Percentiles rank a stretch among this genome's conserved stretches.
Evolutionary conservation across 2,329 filamentous ascomycete species (phyloP).

Genomic region (Drechslera avenae): DNA sequence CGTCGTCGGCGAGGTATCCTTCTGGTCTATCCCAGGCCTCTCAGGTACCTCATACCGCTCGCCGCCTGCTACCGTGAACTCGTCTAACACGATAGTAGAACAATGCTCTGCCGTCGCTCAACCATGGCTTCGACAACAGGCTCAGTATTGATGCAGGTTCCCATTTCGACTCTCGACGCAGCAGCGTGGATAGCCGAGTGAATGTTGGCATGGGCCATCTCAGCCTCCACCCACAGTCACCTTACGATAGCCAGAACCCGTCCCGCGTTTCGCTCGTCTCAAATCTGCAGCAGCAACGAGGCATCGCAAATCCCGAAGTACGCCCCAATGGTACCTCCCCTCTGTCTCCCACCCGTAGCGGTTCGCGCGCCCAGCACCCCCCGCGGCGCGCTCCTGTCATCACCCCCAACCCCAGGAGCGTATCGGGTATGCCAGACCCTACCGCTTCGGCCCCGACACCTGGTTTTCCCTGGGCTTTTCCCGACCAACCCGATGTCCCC

Average conservation of each 20-base stretch:
- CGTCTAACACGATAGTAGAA: constrained; percentile 33
- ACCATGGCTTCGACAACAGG: constrained; percentile 57
- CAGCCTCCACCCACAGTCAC: constrained; percentile 68
- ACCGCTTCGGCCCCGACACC: constrained; percentile 78
- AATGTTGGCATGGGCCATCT: constrained; percentile 74
- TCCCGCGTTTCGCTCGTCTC: constrained; percentile 77
- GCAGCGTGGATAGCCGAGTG: constrained; percentile 80
- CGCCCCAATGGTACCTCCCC: constrained; percentile 53
- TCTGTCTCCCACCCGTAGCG: constrained; percentile 52
- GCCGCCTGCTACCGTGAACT: too few species aligned
- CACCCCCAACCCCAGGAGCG: constrained; percentile 67
- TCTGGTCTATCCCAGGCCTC: constrained; percentile 31
- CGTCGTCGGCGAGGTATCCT: constrained; percentile 46
- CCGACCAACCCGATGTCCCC: constrained; percentile 66
- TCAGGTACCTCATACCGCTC: constrained; percentile 34
- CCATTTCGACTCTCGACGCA: constrained; percentile 66
- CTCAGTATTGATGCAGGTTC: constrained; percentile 57
- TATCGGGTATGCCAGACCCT: constrained; percentile 66
- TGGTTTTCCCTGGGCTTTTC: constrained; percentile 83
- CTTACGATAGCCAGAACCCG: constrained; percentile 77
- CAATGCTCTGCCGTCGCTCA: constrained; percentile 61
- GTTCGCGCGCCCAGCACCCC: constrained; percentile 44
- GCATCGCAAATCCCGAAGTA: constrained; percentile 44
- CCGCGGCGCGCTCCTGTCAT: constrained; percentile 73
- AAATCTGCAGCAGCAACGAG: constrained; percentile 67